Evolutionary conservation across 257 asterid genomes (phyloP).

Genomic region (Solanum medicagineum): DNA sequence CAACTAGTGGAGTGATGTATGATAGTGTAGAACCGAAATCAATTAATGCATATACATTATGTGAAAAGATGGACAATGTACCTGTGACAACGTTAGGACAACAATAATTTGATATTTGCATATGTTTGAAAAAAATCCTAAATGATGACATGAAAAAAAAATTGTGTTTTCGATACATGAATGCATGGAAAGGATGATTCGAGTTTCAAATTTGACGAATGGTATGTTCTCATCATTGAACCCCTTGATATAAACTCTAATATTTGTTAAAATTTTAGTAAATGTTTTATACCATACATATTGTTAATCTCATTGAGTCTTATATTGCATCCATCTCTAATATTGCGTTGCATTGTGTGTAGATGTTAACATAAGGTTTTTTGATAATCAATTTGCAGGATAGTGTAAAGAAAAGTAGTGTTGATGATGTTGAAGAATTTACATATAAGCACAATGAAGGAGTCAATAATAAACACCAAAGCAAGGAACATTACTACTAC

Average conservation of each 20-base stretch:
- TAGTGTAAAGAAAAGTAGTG: neutral
- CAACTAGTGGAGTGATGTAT: no score
- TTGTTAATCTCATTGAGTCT: neutral
- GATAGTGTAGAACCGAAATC: no score
- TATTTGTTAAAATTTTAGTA: neutral
- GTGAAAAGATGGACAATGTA: no score
- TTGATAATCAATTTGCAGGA: constrained; percentile 9
- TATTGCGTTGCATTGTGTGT: neutral
- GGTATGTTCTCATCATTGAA: neutral
- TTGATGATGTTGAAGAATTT: neutral
- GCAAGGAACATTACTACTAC: constrained; percentile 2
- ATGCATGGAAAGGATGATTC: neutral
- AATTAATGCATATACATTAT: no score
- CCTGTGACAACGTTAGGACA: no score
- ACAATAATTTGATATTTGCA: no score
- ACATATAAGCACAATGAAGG: neutral
- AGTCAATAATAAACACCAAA: neutral
- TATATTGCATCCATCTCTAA: neutral
- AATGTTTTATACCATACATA: neutral
- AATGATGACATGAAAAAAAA: neutral
- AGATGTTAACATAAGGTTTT: neutral
- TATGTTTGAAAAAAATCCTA: neutral
- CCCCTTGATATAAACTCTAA: no score
- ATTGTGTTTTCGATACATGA: neutral
- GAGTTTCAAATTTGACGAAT: neutral